Evolutionary conservation across 768 basidiomycete genomes (phyloP).

Genomic region (Russula griseocarnosa): DNA sequence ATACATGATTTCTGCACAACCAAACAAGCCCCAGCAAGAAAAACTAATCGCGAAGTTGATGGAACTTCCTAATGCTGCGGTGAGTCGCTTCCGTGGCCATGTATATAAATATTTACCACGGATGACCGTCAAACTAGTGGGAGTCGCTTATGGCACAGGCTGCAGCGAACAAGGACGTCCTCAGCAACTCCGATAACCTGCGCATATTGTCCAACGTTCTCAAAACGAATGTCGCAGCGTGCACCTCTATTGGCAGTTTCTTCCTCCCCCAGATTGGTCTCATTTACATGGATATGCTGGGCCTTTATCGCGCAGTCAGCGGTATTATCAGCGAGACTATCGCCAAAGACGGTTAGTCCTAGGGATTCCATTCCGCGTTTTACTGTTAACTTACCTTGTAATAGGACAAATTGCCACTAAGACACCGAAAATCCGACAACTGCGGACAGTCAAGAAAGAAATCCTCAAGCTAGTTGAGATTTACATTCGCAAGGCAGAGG

Average conservation of each 20-base stretch:
- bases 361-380: background rate
- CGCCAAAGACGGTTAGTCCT: conserved; percentile 65
- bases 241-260: conserved; percentile 94
- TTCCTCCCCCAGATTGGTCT: conserved; percentile 96
- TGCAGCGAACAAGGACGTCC: conserved; percentile 84
- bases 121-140: conserved; percentile 56
- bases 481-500: conserved; percentile 95
- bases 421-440: conserved; percentile 90
- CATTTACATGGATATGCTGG: conserved; percentile 96
- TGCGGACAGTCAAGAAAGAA: conserved; percentile 98
- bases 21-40: conserved; percentile 96
- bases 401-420: conserved; percentile 88
- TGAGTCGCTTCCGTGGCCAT: conserved; percentile 21
- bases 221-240: conserved; percentile 98
- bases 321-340: conserved; percentile 94
- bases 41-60: conserved; percentile 91
- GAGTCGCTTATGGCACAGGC: conserved; percentile 96
- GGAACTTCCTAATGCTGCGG: conserved; percentile 95
- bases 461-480: conserved; percentile 96
- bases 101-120: background rate
- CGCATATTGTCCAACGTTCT: conserved; percentile 95
- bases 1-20: conserved; percentile 99
- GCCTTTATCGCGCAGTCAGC: conserved; percentile 95
- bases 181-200: conserved; percentile 88
- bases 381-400: conserved; percentile 18